These are phyloP conservation scores for Schizothecium vesticola DNA, from an alignment of 495 filamentous ascomycete species.

Conservation along the genomic window DNA sequence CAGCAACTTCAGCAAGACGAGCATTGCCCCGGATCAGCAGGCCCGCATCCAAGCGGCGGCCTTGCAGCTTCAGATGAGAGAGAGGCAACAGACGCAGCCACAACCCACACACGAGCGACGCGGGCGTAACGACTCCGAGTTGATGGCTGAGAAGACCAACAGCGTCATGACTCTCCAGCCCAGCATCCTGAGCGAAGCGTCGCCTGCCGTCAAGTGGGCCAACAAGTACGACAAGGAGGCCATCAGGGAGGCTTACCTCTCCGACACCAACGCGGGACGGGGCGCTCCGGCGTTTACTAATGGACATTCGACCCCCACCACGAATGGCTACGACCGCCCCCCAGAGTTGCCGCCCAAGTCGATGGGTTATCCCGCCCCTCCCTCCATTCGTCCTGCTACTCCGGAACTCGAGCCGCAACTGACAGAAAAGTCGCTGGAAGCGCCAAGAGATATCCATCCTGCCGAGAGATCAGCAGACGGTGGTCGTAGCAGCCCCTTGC, in stretches of 20 bases:
- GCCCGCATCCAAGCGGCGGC: conserved; percentile 89
- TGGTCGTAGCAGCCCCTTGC: conserved; percentile 34
- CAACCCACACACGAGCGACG: conserved; percentile 38
- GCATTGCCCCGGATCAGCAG: conserved; percentile 86
- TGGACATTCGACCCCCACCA: conserved; percentile 17
- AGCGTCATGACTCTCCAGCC: conserved; percentile 89
- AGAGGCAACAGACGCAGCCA: conserved; percentile 53
- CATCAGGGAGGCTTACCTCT: conserved; percentile 75
- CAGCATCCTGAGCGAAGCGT: conserved; percentile 78
- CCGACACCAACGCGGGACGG: conserved; percentile 61
- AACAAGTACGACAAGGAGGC: conserved; percentile 81
- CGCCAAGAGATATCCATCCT: conserved; percentile 32
- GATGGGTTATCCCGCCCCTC: conserved; percentile 14
- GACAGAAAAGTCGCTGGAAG: conserved; percentile 31
- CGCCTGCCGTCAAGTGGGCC: conserved; percentile 93
- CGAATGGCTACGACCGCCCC: conserved; percentile 26
- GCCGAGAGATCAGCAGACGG: conserved; percentile 29
- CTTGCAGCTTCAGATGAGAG: conserved; percentile 60
- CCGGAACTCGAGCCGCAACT: conserved; percentile 16
- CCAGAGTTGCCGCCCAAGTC: conserved; percentile 35
- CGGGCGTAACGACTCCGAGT: conserved; percentile 50
- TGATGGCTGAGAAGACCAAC: conserved; percentile 69
- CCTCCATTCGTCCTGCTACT: conserved; percentile 10
- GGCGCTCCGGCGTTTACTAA: conserved; percentile 39
- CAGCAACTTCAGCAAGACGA: conserved; percentile 67